A percentile compares a stretch with the other conserved stretches of the same genome.
These are phyloP conservation scores for Arabidopsis lyrata DNA, from an alignment of 441 rosid genomes.

Conservation along the genomic window DNA sequence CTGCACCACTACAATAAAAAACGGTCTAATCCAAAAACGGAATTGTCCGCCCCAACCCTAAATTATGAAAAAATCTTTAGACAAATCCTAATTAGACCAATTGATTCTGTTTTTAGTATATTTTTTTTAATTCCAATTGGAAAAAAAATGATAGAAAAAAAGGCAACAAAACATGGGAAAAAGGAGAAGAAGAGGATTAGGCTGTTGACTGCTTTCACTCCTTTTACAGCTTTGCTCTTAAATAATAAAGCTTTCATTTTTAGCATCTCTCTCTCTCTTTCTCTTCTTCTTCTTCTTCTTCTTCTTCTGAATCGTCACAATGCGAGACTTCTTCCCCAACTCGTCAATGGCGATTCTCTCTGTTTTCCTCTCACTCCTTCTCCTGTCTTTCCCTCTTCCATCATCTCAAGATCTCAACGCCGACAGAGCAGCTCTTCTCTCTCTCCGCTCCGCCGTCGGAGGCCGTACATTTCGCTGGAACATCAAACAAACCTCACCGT, in stretches of 20 bases:
- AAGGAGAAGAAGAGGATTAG: constrained; percentile 39
- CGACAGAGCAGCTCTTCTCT: constrained; percentile 74
- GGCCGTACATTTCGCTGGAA: constrained; percentile 89
- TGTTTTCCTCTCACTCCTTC: constrained; percentile 26
- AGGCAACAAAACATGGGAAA: constrained; percentile 10
- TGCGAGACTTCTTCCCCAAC: constrained; percentile 25
- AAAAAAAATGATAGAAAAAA: background rate
- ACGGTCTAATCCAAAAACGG: no score
- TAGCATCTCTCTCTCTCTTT: constrained; percentile 1
- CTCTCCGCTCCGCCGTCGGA: constrained; percentile 70
- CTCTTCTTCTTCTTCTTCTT: background rate
- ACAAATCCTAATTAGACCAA: background rate
- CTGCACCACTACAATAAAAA: no score
- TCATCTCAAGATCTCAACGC: constrained; percentile 63
- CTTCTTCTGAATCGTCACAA: constrained; percentile 4
- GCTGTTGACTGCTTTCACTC: constrained; percentile 43
- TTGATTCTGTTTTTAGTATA: background rate
- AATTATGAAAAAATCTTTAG: background rate
- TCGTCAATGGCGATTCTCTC: constrained; percentile 39
- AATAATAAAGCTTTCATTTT: background rate
- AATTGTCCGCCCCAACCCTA: background rate
- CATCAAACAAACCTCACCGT: constrained; percentile 53
- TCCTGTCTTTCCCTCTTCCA: constrained; percentile 45
- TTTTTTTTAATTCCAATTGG: background rate
- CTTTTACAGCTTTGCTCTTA: constrained; percentile 9